Conservation (phyloP, 495 filamentous ascomycete species). For the Xylaria palmicola region DNA sequence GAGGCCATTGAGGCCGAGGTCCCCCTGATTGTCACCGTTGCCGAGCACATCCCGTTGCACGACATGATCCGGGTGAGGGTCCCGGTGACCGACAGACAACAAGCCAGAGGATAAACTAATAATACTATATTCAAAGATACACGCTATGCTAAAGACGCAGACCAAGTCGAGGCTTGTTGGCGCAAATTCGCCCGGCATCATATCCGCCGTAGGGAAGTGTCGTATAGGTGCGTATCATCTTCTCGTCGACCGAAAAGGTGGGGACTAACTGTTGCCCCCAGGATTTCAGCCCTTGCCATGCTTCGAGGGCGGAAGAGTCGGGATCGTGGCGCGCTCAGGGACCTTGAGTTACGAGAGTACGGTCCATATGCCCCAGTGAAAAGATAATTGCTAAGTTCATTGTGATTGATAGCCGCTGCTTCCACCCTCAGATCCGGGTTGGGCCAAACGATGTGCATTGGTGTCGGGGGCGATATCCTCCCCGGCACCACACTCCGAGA, state of each 20-base stretch:
- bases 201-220: conserved; percentile 76
- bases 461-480: conserved; percentile 83
- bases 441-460: conserved; percentile 83
- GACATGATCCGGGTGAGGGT: conserved; percentile 72
- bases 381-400: neutral
- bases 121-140: conserved; percentile 50
- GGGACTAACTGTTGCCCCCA: conserved; percentile 9
- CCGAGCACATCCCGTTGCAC: conserved; percentile 87
- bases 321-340: conserved; percentile 84
- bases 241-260: neutral
- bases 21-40: conserved; percentile 82
- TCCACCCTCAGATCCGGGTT: conserved; percentile 78
- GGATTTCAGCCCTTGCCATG: conserved; percentile 80
- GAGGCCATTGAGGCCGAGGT: conserved; percentile 89
- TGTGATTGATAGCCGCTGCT: conserved; percentile 61
- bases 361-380: neutral
- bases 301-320: conserved; percentile 71
- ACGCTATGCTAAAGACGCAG: conserved; percentile 76
- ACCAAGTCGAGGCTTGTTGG: conserved; percentile 79
- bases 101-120: neutral
- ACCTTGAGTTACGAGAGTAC: conserved; percentile 76
- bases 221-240: conserved; percentile 57
- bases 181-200: conserved; percentile 85
- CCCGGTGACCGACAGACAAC: neutral
- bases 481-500: conserved; percentile 82